Evolutionary conservation across 805 yeast genomes (phyloP).

Genomic region (Metschnikowia lochheadii): DNA sequence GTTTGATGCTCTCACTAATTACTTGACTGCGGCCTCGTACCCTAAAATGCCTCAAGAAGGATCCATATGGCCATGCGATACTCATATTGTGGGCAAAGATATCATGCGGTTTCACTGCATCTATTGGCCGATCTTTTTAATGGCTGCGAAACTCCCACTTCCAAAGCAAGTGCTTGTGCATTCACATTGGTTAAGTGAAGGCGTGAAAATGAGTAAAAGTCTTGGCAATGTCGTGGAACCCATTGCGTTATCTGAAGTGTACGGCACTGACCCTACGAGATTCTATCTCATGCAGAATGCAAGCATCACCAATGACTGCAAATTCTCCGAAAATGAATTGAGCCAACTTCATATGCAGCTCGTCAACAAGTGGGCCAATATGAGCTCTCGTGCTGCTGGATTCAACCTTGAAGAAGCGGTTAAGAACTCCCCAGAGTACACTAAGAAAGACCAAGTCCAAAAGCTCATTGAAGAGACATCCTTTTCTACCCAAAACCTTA

Average conservation of each 20-base stretch:
- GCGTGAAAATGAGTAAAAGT: constrained; percentile 90
- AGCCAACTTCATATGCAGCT: constrained; percentile 55
- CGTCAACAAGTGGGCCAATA: constrained; percentile 79
- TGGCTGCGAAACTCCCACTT: constrained; percentile 71
- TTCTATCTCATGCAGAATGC: constrained; percentile 76
- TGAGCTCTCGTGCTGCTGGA: constrained; percentile 71
- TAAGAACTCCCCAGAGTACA: constrained; percentile 12
- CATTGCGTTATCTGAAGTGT: constrained; percentile 50
- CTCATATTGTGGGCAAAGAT: constrained; percentile 89
- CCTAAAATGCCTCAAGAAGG: constrained; percentile 17
- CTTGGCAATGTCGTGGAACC: constrained; percentile 95
- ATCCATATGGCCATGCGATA: constrained; percentile 55
- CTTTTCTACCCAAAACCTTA: background rate
- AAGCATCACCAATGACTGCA: constrained; percentile 71
- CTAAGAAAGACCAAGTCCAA: background rate
- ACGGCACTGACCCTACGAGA: constrained; percentile 71
- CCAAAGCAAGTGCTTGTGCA: constrained; percentile 83
- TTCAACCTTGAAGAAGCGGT: constrained; percentile 54
- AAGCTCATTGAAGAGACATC: background rate
- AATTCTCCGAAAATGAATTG: constrained; percentile 61
- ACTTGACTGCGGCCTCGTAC: constrained; percentile 67
- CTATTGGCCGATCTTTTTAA: constrained; percentile 88
- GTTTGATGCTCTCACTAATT: constrained; percentile 92
- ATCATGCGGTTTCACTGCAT: constrained; percentile 84
- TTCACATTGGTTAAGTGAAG: constrained; percentile 90